Base-by-base conservation (phyloP, 306 rosid species). In the Pterocarpus santalinus region DNA sequence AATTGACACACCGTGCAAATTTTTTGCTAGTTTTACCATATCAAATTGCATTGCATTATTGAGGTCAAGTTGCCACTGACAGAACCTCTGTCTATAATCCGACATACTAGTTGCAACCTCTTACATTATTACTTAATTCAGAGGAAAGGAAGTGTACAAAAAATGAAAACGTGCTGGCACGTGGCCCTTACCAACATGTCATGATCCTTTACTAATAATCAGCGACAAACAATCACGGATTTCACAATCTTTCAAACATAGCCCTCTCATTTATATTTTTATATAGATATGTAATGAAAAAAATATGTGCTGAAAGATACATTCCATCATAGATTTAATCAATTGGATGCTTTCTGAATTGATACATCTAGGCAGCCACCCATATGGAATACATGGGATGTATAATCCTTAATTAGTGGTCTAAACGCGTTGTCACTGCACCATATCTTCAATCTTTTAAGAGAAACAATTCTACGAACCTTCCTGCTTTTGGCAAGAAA, bases 141-240 rank as follows among this genome's bases (percentile, higher is more conserved):
- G 53, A 22, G 81, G 41, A 17, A 44, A 51, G 52, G 22, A 65
- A 46, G 30, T 51, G 66, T 38, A 76, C 65, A 53, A 79, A 47
- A 65, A 13, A 58, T 33, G 36, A 35, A 69, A 79, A 69, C 76
- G 6, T 58, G 63, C 11, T 3, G 28, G 53, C 83, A 69, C 17
- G 83, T 79, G 43, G 14, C 53, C 15, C 77, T 58, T 35, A 4
- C 62, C 62, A 44, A 68, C n/a, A 4, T 57, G 61, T 38, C 9
- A 60, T 12, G 5, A 41, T 14, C 2, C 36, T 56, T 56, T 43
- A 5, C 70, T 6, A 30, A 30, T 14, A 68, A 69, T 44, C 53
- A 61, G 49, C 53, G 78, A 61, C 43, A 72, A 63, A 49, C 7
- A 61, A 72, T 80, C 78, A 61, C 78, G 78, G 83, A 51, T 43